Evolutionary conservation across 108 stramenopile genomes (phyloP), one percentile per base, ranked within the genome.

Genomic region (Pelagomonas calceolata): DNA sequence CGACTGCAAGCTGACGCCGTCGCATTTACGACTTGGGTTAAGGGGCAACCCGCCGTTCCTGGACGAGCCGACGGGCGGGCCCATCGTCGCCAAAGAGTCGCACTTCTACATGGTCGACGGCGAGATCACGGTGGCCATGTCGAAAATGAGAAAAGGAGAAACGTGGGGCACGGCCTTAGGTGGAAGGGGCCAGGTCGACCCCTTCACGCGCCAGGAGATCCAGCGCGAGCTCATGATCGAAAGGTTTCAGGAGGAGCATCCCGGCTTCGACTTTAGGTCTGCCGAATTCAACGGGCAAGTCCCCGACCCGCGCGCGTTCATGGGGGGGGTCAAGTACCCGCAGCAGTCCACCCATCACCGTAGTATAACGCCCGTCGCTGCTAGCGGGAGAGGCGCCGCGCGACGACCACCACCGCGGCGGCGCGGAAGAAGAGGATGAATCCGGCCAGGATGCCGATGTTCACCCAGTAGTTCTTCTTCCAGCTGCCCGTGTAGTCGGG

Each of bases 221-320:
- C 84, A 89, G 74, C 87, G 94, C 68, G 76, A 90, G 69, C 64
- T 99, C 33, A 88, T 97, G 90, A 72, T 96, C 29, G 95, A 99
- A 79, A 70, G 96, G 65, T 99, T 95, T 75, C 88, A 90, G 75
- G 91, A 89, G 79, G 92, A 94, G 77, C 76, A 96, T 85, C 92
- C 95, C 26, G 96, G 96, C 30, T 94, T 99, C 71, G 96, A 99
- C 76, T 99, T 99, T 89, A 82, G 94, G 30, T 86, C 85, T 46
- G 98, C 98, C 30, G 84, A 92, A 32, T 95, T 99, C 74, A 97
- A 93, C 83, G 98, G 98, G 0, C 73, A 80, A 34, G 93, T 94
- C 18, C 98, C n/a, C 98, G 95, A 99, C 80, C 88, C 98, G 12
- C 70, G 92, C 60, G 84, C 84, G 4, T 99, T 97, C 70, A 95